A percentile compares a stretch with the other conserved stretches of the same genome.
phyloP scores from a whole-genome alignment of 148 eudicot species.

The Polygonum aviculare region DNA sequence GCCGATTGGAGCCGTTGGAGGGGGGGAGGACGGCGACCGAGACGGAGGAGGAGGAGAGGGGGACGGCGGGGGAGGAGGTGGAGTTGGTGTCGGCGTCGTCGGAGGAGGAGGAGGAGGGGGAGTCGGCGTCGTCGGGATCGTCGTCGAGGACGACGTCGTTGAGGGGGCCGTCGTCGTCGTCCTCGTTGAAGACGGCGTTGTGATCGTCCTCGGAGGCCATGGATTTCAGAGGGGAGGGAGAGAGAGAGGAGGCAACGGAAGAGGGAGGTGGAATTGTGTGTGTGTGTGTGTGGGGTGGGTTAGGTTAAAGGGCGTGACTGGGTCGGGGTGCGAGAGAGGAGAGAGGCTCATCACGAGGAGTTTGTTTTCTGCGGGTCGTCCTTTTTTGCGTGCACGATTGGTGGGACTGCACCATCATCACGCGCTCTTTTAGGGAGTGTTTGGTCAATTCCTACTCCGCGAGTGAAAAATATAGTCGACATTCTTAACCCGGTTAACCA shows the following conservation, averaged over 20 bases:
- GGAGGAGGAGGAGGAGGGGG: constrained; percentile 23
- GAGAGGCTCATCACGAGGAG: constrained; percentile 12
- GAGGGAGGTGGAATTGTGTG: background rate
- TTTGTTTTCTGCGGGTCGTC: constrained; percentile 10
- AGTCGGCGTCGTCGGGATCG: constrained; percentile 19
- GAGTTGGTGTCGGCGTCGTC: constrained; percentile 11
- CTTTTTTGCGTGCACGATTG: constrained; percentile 9
- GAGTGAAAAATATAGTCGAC: no score
- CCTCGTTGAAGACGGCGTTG: constrained; percentile 25
- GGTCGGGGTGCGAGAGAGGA: constrained; percentile 1
- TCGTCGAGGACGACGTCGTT: constrained; percentile 30
- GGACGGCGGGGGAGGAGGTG: constrained; percentile 12
- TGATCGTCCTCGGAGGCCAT: constrained; percentile 30
- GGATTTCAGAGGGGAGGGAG: background rate
- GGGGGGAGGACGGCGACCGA: constrained; percentile 14
- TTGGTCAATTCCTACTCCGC: background rate
- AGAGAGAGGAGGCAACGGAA: constrained; percentile 5
- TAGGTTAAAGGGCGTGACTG: constrained; percentile 7
- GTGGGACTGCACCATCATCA: background rate
- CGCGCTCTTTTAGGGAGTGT: background rate
- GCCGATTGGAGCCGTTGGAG: constrained; percentile 5
- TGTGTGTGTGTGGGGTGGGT: background rate
- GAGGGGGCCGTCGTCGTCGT: constrained; percentile 29
- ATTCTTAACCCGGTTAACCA: no score
- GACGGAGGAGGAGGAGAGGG: constrained; percentile 3